These are phyloP conservation scores for Coemansia sp. DNA, from an alignment of 192 early-diverging fungal genomes.

Conservation along the genomic window DNA sequence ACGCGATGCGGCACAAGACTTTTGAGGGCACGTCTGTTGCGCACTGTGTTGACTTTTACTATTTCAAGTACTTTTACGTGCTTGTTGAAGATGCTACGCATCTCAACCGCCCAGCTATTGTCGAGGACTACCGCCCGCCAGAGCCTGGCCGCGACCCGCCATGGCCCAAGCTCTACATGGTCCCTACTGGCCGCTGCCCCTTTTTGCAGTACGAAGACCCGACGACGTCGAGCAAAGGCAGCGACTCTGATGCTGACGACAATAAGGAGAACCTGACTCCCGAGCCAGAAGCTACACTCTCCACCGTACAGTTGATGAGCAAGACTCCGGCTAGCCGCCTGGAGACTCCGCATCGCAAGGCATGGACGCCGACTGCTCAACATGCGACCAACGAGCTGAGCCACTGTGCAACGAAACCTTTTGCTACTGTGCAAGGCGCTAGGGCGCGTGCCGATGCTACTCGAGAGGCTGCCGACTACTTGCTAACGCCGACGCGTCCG, in stretches of 20 bases:
- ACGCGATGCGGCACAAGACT: constrained; percentile 47
- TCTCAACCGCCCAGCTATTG: constrained; percentile 46
- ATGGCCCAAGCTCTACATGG: constrained; percentile 58
- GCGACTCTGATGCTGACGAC: constrained; percentile 42
- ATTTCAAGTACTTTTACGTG: constrained; percentile 53
- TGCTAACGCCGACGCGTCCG: constrained; percentile 37
- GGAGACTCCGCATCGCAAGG: constrained; percentile 29
- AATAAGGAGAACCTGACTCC: constrained; percentile 54
- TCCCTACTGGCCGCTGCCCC: constrained; percentile 53
- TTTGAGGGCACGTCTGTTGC: constrained; percentile 38
- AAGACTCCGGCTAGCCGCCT: constrained; percentile 44
- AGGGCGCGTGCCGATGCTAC: neutral
- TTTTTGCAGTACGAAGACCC: constrained; percentile 58
- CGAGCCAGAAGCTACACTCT: constrained; percentile 40
- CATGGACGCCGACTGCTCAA: constrained; percentile 18
- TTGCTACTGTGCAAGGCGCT: neutral
- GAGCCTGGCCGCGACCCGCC: constrained; percentile 45
- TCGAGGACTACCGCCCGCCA: constrained; percentile 51
- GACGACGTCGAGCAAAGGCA: constrained; percentile 52
- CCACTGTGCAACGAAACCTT: neutral
- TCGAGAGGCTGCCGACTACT: neutral
- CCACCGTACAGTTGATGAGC: constrained; percentile 34
- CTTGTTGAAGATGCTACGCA: constrained; percentile 52
- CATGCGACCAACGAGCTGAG: neutral
- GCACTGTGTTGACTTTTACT: constrained; percentile 49